Percentiles rank a stretch among this genome's conserved stretches.
These are phyloP conservation scores for Venturia carpophila DNA, from an alignment of 2,329 filamentous ascomycete genomes.

Conservation along the genomic window DNA sequence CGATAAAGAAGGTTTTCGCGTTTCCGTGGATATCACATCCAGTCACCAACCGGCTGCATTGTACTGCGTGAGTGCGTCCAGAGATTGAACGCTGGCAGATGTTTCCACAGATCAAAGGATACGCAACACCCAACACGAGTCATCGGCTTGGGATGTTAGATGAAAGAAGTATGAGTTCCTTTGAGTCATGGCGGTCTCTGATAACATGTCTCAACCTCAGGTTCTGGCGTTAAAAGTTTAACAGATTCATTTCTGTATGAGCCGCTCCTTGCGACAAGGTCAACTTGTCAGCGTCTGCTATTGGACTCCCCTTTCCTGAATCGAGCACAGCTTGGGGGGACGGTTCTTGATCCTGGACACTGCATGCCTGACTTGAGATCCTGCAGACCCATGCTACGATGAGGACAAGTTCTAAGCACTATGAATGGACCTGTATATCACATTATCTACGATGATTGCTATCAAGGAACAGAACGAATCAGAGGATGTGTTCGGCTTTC, in stretches of 20 bases:
- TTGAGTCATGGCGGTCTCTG: background rate
- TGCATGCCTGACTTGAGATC: background rate
- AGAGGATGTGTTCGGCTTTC: background rate
- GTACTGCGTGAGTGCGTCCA: background rate
- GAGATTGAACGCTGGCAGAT: background rate
- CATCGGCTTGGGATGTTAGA: background rate
- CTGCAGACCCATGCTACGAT: constrained; percentile 4
- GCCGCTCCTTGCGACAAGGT: background rate
- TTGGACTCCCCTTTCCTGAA: background rate
- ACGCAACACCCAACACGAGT: background rate
- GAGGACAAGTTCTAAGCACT: background rate
- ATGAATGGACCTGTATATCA: background rate
- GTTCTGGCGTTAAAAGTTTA: background rate
- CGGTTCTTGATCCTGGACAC: background rate
- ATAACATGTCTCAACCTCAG: background rate
- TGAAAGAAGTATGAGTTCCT: background rate
- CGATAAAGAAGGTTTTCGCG: background rate
- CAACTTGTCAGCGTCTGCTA: background rate
- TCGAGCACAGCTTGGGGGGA: background rate
- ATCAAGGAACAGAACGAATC: constrained; percentile 7
- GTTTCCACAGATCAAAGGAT: background rate
- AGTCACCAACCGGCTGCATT: background rate
- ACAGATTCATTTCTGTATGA: background rate
- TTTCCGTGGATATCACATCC: background rate
- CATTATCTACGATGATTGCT: background rate